These are phyloP conservation scores for Nannizziopsis arthrosporioides DNA, from an alignment of 2,329 filamentous ascomycete species.

Conservation along the genomic window DNA sequence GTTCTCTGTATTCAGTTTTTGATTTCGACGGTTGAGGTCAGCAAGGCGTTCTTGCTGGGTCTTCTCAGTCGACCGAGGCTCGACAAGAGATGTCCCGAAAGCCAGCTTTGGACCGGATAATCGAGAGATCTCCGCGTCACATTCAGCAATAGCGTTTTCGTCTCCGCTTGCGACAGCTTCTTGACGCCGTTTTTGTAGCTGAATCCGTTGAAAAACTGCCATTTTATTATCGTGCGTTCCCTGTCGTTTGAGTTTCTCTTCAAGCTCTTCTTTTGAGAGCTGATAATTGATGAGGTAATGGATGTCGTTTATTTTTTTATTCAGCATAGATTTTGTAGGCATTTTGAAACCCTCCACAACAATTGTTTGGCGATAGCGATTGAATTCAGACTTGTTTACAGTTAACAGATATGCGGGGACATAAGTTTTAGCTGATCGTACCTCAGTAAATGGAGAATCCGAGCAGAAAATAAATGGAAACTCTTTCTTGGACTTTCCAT, in stretches of 20 bases:
- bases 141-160: constrained; percentile 41
- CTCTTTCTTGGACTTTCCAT: constrained; percentile 70
- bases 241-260: constrained; percentile 62
- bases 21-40: constrained; percentile 72
- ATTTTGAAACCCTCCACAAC: constrained; percentile 58
- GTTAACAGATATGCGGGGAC: neutral
- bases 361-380: constrained; percentile 66
- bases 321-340: constrained; percentile 59
- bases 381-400: constrained; percentile 55
- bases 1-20: constrained; percentile 71
- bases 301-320: constrained; percentile 67
- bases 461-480: constrained; percentile 90
- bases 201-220: constrained; percentile 55
- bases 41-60: constrained; percentile 72
- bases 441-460: constrained; percentile 72
- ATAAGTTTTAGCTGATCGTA: constrained; percentile 30
- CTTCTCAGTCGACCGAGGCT: constrained; percentile 43
- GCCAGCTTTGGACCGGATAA: constrained; percentile 52
- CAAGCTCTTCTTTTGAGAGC: constrained; percentile 75
- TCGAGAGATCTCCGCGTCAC: constrained; percentile 40
- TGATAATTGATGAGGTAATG: constrained; percentile 64
- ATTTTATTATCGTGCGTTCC: constrained; percentile 55
- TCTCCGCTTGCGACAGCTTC: constrained; percentile 56
- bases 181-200: constrained; percentile 53
- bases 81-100: constrained; percentile 56